Base-by-base conservation (phyloP, 805 yeast species). In the Clavispora fructus region DNA sequence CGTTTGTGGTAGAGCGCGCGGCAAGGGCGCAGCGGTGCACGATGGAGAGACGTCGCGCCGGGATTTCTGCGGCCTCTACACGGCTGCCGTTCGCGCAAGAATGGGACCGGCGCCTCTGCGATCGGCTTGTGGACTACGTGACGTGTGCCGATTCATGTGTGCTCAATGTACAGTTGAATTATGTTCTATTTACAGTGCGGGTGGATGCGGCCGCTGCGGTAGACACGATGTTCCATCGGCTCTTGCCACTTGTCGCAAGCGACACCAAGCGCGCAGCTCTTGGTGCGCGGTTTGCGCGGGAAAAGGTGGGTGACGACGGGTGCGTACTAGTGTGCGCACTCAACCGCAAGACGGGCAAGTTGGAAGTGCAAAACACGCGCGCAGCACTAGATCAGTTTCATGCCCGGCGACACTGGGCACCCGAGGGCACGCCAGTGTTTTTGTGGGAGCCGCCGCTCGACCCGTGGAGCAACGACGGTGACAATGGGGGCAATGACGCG, bases 161-260 rank as follows among this genome's bases (percentile, higher is more conserved):
- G 38, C 50, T 63, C 26, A 69, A 68, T 42, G 47, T 71, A 16
- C 74, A 69, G 39, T 57, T 68, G 47, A 69, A 71, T 48, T 71
- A 60, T 46, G 57, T 66, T 10, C 54, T 70, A 35, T 69, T 69
- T 52, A 66, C 67, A 6, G 43, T 68, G 42, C 58, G 58, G 16
- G 56, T 70, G 17, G 67, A 70, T 48, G 42, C 63, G 8, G 44
- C 57, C 13, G 52, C 58, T 7, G 60, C 57, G 17, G 40, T 66
- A 37, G 65, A 65, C 40, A 41, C 43, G 16, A 28, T 47, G 14
- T 46, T 51, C 25, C 16, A 19, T 29, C 23, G 37, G 25, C 38
- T 42, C 28, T 19, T 48, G 28, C 42, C 29, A 14, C 44, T 48
- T 12, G 41, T 50, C 9, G 23, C 35, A 14, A 28, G 30, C 14